Evolutionary conservation across 192 early-diverging fungal genomes (phyloP).

Genomic region (Umbelopsis sp.): DNA sequence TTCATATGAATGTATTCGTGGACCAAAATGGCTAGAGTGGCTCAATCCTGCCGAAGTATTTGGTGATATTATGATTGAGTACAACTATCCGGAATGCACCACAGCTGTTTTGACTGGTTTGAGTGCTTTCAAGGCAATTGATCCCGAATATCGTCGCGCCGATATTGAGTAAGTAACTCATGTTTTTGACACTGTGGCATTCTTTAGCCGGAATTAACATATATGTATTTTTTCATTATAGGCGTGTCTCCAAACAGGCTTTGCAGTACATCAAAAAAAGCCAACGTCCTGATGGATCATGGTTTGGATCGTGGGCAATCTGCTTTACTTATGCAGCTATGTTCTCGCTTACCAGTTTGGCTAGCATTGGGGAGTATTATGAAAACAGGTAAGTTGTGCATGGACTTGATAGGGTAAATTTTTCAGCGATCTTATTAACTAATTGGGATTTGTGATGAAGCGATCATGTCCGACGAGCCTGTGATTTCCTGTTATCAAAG

Average conservation of each 20-base stretch:
- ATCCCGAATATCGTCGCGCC: conserved; percentile 78
- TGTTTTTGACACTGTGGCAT: conserved; percentile 1
- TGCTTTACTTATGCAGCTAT: conserved; percentile 96
- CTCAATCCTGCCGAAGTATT: conserved; percentile 98
- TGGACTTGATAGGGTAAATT: background rate
- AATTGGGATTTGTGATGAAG: conserved; percentile 34
- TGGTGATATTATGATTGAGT: conserved; percentile 97
- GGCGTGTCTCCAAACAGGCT: conserved; percentile 45
- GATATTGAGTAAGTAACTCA: conserved; percentile 70
- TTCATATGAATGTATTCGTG: conserved; percentile 86
- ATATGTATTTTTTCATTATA: conserved; percentile 11
- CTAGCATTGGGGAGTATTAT: conserved; percentile 81
- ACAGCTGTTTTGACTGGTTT: conserved; percentile 90
- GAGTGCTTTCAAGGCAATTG: conserved; percentile 68
- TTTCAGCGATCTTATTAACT: background rate
- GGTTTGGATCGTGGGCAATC: conserved; percentile 97
- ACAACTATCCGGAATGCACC: conserved; percentile 97
- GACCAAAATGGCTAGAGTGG: conserved; percentile 76
- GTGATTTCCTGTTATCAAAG: conserved; percentile 88
- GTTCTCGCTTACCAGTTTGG: conserved; percentile 88
- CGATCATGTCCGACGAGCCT: conserved; percentile 66
- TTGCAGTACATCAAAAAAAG: conserved; percentile 72
- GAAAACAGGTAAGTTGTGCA: conserved; percentile 63
- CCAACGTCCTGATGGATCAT: conserved; percentile 84
- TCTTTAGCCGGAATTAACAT: too few species aligned